Evolutionary conservation across 2,329 filamentous ascomycete species (phyloP).

Genomic region (Colletotrichum salicis): DNA sequence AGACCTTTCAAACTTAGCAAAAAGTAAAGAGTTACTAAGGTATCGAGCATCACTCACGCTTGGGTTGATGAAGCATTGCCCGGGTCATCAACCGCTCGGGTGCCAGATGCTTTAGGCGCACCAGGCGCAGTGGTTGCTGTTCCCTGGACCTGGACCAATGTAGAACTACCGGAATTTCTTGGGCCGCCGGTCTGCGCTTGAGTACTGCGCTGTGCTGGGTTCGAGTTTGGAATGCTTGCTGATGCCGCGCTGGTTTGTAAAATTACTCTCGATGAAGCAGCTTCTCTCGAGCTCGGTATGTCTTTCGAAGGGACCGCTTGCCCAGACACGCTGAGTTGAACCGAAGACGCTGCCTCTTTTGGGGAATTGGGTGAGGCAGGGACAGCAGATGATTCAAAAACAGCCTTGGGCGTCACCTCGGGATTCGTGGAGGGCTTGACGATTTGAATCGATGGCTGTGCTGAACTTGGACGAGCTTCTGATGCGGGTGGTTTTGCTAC

Average conservation of each 20-base stretch:
- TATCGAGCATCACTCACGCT: not conserved
- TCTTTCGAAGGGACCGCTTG: not conserved
- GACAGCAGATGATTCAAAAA: not conserved
- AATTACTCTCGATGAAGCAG: not conserved
- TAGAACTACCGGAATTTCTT: not conserved
- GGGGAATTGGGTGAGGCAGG: not conserved
- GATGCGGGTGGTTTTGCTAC: not conserved
- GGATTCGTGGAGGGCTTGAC: not conserved
- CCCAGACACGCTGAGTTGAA: not conserved
- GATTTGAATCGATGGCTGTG: not conserved
- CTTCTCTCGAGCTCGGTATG: not conserved
- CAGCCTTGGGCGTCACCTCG: not conserved
- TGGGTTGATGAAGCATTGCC: not conserved
- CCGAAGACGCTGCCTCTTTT: not conserved
- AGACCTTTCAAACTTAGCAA: not conserved
- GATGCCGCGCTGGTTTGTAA: not conserved
- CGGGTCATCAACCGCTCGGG: not conserved
- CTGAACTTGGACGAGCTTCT: not conserved
- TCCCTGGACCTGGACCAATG: not conserved
- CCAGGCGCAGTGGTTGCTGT: not conserved
- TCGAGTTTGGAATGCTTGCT: not conserved
- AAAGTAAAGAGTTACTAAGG: no score
- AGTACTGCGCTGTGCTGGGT: not conserved
- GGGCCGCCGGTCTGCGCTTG: not conserved
- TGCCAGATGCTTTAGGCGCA: not conserved